These are phyloP conservation scores for Ceratobasidium sp. DNA, from an alignment of 1,284 basidiomycete species.

Conservation along the genomic window DNA sequence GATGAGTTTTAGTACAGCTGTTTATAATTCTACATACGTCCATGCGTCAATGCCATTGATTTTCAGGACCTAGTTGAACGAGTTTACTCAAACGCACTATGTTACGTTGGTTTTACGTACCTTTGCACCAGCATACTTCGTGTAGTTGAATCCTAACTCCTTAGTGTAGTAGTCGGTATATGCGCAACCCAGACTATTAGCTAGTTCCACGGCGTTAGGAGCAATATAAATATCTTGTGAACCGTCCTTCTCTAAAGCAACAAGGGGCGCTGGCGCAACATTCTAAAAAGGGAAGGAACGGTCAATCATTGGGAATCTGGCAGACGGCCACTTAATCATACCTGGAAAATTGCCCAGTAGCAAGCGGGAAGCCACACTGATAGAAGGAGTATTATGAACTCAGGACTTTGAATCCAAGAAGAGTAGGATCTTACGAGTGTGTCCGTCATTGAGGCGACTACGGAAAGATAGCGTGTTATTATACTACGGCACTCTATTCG, in stretches of 20 bases:
- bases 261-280: slow-evolving; percentile 70
- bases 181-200: slow-evolving; percentile 62
- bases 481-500: background rate
- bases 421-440: slow-evolving; percentile 64
- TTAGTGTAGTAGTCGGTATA: slow-evolving; percentile 65
- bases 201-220: slow-evolving; percentile 68
- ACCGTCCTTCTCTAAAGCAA: slow-evolving; percentile 69
- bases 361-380: slow-evolving; percentile 72
- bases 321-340: background rate
- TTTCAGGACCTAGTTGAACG: slow-evolving; percentile 15
- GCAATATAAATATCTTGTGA: slow-evolving; percentile 68
- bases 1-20: background rate
- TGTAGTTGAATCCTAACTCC: slow-evolving; percentile 44
- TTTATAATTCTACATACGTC: background rate
- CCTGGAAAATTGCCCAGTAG: slow-evolving; percentile 66
- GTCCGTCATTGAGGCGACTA: slow-evolving; percentile 70
- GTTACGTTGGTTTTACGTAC: background rate
- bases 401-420: background rate
- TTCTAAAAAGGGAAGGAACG: slow-evolving; percentile 52
- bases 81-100: background rate
- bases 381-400: background rate
- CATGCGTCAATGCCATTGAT: slow-evolving; percentile 32
- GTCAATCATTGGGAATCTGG: background rate
- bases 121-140: slow-evolving; percentile 45
- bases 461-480: background rate